phyloP scores from a whole-genome alignment of 176 grass and related monocot genomes.

The Saccharum spontaneum region DNA sequence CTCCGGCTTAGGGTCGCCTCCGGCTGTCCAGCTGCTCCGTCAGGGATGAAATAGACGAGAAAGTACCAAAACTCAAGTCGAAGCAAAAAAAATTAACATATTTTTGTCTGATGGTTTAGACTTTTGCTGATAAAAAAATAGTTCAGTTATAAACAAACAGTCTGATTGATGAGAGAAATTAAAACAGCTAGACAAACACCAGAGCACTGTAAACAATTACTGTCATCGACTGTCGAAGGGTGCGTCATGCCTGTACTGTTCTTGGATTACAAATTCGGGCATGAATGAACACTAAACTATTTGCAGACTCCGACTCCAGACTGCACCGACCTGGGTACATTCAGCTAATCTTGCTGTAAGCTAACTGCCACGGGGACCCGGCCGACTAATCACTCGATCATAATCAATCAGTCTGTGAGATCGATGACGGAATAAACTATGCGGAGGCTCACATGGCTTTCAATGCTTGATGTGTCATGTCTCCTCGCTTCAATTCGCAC shows the following conservation, averaged over 20 bases:
- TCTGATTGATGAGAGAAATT: neutral
- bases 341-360: constrained; percentile 41
- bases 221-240: neutral
- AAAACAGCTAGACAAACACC: neutral
- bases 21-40: constrained; percentile 19
- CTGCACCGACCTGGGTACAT: constrained; percentile 24
- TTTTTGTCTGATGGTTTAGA: neutral
- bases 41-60: constrained; percentile 17
- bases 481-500: constrained; percentile 6
- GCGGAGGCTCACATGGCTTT: constrained; percentile 44
- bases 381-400: constrained; percentile 34
- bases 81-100: neutral
- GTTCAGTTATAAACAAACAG: neutral
- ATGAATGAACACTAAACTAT: neutral
- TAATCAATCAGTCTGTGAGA: constrained; percentile 20
- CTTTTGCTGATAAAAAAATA: neutral
- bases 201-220: neutral
- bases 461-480: constrained; percentile 41
- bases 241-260: constrained; percentile 9
- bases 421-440: constrained; percentile 35
- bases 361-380: constrained; percentile 32
- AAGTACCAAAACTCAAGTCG: neutral
- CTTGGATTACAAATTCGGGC: neutral
- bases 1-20: constrained; percentile 8
- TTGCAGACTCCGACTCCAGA: constrained; percentile 1